Percentiles rank a stretch among this genome's conserved stretches.
These are phyloP conservation scores for Dalbergia oliveri DNA, from an alignment of 306 rosid species.

Conservation along the genomic window DNA sequence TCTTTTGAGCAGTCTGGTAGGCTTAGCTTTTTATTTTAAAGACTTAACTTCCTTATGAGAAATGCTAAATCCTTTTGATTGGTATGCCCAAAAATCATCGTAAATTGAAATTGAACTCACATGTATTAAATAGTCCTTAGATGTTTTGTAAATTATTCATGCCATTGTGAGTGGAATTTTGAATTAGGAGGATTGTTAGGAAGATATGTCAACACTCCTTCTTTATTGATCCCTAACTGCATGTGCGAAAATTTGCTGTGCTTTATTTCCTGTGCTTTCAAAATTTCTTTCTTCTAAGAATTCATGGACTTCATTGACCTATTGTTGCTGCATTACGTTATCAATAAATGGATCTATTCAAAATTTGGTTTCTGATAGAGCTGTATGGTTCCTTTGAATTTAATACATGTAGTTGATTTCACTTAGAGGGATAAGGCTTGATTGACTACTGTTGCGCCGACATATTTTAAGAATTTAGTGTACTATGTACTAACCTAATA, in stretches of 20 bases:
- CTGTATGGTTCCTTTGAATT: neutral
- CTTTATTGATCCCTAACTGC: neutral
- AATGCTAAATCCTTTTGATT: too few species aligned
- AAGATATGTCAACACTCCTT: neutral
- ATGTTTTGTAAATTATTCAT: too few species aligned
- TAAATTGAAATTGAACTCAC: too few species aligned
- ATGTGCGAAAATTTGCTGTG: neutral
- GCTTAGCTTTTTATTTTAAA: neutral
- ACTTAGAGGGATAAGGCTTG: slow-evolving; percentile 5
- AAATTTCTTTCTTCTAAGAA: neutral
- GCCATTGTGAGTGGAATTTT: too few species aligned
- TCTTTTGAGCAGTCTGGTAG: neutral
- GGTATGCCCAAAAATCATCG: too few species aligned
- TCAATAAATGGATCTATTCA: neutral
- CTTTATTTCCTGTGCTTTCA: neutral
- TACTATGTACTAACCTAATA: slow-evolving; percentile 26
- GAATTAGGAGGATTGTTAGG: too few species aligned
- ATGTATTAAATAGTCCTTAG: too few species aligned
- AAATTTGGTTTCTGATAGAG: neutral
- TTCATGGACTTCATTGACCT: neutral
- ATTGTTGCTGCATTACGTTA: neutral
- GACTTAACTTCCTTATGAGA: neutral
- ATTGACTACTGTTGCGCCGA: slow-evolving; percentile 16
- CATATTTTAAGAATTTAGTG: slow-evolving; percentile 10
- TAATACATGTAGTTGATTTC: neutral